phyloP scores from a whole-genome alignment of 495 filamentous ascomycete species.

The Aspergillus wentii region DNA sequence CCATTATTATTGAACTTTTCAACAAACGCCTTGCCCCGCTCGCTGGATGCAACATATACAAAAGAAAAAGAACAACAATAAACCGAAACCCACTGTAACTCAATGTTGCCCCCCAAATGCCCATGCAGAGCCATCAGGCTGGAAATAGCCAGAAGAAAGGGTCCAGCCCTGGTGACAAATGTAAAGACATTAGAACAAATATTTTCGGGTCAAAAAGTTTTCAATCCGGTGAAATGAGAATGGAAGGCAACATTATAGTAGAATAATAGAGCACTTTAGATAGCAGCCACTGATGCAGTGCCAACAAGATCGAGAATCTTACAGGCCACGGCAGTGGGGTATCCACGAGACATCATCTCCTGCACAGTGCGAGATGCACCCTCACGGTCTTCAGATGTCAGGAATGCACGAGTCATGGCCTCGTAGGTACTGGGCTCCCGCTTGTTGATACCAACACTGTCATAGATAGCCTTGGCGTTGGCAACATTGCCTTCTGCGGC shows the following conservation, averaged over 20 bases:
- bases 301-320: constrained; percentile 90
- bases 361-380: constrained; percentile 71
- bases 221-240: constrained; percentile 4
- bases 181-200: constrained; percentile 19
- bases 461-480: constrained; percentile 76
- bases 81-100: too few relatives aligned
- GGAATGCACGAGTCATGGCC: constrained; percentile 93
- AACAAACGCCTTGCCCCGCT: background rate
- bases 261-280: constrained; percentile 12
- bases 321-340: constrained; percentile 83
- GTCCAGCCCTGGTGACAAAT: constrained; percentile 36
- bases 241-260: constrained; percentile 4
- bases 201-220: constrained; percentile 14
- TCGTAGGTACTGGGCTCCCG: constrained; percentile 98
- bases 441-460: constrained; percentile 63
- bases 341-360: constrained; percentile 88
- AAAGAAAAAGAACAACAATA: constrained; percentile 15
- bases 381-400: constrained; percentile 73
- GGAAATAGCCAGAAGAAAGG: constrained; percentile 24
- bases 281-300: constrained; percentile 27
- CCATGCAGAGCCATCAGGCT: constrained; percentile 20
- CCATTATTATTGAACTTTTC: background rate
- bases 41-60: constrained; percentile 6
- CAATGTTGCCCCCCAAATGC: constrained; percentile 26
- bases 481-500: constrained; percentile 74